Evolutionary conservation across 2,329 filamentous ascomycete species (phyloP), one percentile per base, ranked within the genome.

Genomic region (Aspergillus nomiae): DNA sequence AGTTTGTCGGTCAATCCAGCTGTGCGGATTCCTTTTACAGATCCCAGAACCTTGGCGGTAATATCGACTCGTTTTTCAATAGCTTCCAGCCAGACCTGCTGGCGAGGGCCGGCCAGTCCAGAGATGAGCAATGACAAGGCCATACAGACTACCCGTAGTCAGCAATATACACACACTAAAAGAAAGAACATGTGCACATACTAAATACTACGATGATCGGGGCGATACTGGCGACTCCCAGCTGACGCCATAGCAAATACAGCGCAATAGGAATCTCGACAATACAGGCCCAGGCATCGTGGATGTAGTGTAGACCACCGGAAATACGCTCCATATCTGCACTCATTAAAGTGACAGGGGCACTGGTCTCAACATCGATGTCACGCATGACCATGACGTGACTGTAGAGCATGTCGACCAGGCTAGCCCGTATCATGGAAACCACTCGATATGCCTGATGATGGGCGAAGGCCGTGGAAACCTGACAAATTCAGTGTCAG

Each of bases 11-110:
- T 61, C 12, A 82, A 69, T 1, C 78, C 79, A 1, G 74, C 74
- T 53, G 81, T 77, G 58, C 77, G 79, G 41, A 82, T 65, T n/a
- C 38, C 51, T 63, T 80, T 81, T 72, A 82, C 80, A 56, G 71
- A 72, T 2, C 70, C 67, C 28, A 81, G 72, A 26, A 74, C 69
- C 2, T 63, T 69, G 11, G 73, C 65, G 1, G 73, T 77, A 19
- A 70, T 56, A 26, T 67, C 68, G 32, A 76, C 69, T 11, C 74
- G 64, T 24, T 62, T 69, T 48, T 77, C 70, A 9, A 74, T 71
- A 2, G 56, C 62, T 4, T 63, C 43, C 62, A 76, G 68, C 74
- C 74, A 76, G 2, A 56, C 54, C 34, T 64, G 65, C 54, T 76
- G 71, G 1, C 59, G 61, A 4, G 45, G 54, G 10, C 61, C 65